These are phyloP conservation scores for Calocybe cyanea DNA, from an alignment of 768 basidiomycete species.

Conservation along the genomic window DNA sequence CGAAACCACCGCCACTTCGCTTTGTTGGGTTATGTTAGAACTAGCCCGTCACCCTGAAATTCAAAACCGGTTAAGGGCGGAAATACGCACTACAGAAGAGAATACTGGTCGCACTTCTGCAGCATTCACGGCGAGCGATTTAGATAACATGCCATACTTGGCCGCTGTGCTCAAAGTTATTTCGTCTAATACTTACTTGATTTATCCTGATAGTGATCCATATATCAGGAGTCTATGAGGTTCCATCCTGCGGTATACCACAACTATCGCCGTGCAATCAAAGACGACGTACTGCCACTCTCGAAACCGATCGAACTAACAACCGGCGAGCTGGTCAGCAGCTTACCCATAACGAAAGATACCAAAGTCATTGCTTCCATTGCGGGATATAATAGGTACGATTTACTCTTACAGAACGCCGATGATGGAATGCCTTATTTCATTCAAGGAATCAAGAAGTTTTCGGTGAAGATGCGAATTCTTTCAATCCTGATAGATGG, in stretches of 20 bases:
- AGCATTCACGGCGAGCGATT: slow-evolving; percentile 42
- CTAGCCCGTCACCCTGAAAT: slow-evolving; percentile 54
- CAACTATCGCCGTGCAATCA: slow-evolving; percentile 45
- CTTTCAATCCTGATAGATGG: slow-evolving; percentile 58
- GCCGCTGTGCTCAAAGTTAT: slow-evolving; percentile 45
- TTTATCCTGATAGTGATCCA: not conserved
- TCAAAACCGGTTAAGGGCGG: slow-evolving; percentile 59
- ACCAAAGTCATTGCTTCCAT: slow-evolving; percentile 50
- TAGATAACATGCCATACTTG: slow-evolving; percentile 48
- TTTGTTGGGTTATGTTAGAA: slow-evolving; percentile 62
- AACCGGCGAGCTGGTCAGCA: slow-evolving; percentile 37
- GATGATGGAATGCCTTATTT: not conserved
- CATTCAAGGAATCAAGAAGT: slow-evolving; percentile 37
- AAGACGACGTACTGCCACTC: slow-evolving; percentile 59
- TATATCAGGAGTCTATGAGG: slow-evolving; percentile 44
- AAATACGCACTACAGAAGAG: slow-evolving; percentile 41
- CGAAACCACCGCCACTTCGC: slow-evolving; percentile 57
- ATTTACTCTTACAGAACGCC: not conserved
- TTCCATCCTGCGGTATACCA: slow-evolving; percentile 51
- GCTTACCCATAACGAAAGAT: slow-evolving; percentile 47
- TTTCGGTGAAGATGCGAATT: slow-evolving; percentile 55
- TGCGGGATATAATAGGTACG: slow-evolving; percentile 51
- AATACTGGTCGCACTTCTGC: slow-evolving; percentile 32
- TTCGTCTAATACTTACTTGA: not conserved
- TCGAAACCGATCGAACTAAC: slow-evolving; percentile 45